A percentile compares a stretch with the other conserved stretches of the same genome.
These are phyloP conservation scores for Fusarium azukiicola DNA, from an alignment of 2,329 filamentous ascomycete genomes.

Conservation along the genomic window DNA sequence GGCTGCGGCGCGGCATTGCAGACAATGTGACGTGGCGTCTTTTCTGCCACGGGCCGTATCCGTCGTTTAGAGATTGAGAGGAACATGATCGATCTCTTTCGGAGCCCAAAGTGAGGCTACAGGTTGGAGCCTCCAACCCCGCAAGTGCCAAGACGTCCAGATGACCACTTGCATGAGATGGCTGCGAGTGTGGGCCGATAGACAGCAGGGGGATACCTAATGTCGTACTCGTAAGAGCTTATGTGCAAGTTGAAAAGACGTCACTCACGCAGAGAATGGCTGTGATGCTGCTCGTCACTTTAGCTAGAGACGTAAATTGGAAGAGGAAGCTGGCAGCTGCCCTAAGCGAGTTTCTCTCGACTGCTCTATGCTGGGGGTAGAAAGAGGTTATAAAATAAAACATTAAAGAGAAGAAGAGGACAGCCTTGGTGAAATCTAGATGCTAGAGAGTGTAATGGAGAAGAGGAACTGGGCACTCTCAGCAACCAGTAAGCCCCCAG, in stretches of 20 bases:
- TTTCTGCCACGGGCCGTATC: neutral
- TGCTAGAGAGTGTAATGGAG: neutral
- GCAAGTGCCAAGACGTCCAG: neutral
- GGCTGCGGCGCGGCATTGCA: neutral
- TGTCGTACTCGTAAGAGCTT: neutral
- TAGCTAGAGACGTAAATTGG: neutral
- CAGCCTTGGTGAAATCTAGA: neutral
- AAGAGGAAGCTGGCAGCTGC: neutral
- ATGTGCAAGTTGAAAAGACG: neutral
- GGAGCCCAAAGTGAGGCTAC: neutral
- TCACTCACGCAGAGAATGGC: neutral
- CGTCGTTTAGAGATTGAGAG: neutral
- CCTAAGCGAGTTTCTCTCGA: too few species aligned
- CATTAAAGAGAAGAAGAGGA: neutral
- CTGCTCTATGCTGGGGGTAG: too few species aligned
- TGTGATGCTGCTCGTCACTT: neutral
- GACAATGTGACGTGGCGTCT: neutral
- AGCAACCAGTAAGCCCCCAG: conserved; percentile 31
- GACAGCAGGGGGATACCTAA: neutral
- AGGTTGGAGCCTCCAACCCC: neutral
- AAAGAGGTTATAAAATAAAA: too few species aligned
- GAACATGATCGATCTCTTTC: neutral
- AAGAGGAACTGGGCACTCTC: conserved; percentile 12
- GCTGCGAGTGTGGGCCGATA: neutral
- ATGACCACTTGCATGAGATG: neutral